Base-by-base conservation (phyloP, 139 green algal species). In the Dunaliella sp. region DNA sequence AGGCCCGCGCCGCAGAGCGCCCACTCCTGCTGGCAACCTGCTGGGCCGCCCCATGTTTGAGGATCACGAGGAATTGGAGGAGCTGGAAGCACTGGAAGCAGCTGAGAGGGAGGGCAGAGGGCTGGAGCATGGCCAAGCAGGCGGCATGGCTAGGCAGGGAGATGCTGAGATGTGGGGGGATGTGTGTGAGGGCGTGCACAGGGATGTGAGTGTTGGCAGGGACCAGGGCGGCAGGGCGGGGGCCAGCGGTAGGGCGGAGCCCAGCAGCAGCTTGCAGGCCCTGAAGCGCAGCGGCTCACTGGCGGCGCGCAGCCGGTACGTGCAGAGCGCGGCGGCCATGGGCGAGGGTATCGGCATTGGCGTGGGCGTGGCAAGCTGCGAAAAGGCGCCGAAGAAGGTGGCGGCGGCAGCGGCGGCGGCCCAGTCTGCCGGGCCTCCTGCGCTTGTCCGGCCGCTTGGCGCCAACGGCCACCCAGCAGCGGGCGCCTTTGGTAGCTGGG, bases 21-120 rank as follows among this genome's bases (percentile, higher is more conserved):
- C 76, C 76, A 81, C 76, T 33, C 76, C 76, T 37, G 76, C 76
- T 1, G 76, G 76, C n/a, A 30, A 24, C n/a, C n/a, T 81, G 76
- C 76, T 81, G 30, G 76, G 76, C 30, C 33, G 33, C n/a, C n/a
- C 34, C n/a, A 38, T 81, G 7, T 33, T 81, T 33, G 76, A 34
- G n/a, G 76, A 81, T 37, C n/a, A 81, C n/a, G 76, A 81, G n/a
- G 76, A 81, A 16, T 30, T 38, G n/a, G 76, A 78, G 2, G 58
- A 3, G 73, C 21, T 78, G 73, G n/a, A n/a, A n/a, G n/a, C n/a
- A n/a, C n/a, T n/a, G n/a, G n/a, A n/a, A n/a, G n/a, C n/a, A n/a
- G n/a, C n/a, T n/a, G n/a, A n/a, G n/a, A n/a, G n/a, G n/a, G n/a
- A n/a, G n/a, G n/a, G n/a, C n/a, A n/a, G n/a, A n/a, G n/a, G n/a